phyloP scores from a whole-genome alignment of 371 early-diverging fungal genomes.

The Mucor circinelloides region DNA sequence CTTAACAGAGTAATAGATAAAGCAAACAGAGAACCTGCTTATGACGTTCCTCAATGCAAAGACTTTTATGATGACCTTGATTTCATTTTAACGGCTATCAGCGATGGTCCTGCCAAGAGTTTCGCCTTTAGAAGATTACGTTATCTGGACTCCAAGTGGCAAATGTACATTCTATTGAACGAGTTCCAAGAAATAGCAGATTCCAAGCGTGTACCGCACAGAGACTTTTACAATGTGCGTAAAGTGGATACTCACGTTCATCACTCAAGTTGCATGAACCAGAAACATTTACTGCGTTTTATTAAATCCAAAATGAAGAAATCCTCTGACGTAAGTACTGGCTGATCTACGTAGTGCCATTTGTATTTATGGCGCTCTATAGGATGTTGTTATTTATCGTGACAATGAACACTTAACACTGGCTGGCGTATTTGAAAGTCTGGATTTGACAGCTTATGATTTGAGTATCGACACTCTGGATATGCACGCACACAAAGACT shows the following conservation, averaged over 20 bases:
- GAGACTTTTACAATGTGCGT: constrained; percentile 98
- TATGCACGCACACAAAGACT: constrained; percentile 92
- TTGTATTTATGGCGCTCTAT: background rate
- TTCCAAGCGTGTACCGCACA: constrained; percentile 91
- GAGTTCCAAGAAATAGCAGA: constrained; percentile 97
- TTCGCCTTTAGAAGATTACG: constrained; percentile 93
- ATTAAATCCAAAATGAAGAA: constrained; percentile 96
- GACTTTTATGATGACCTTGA: constrained; percentile 93
- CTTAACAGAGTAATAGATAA: background rate
- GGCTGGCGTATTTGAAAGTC: constrained; percentile 86
- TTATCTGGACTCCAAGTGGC: constrained; percentile 94
- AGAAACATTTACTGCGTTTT: constrained; percentile 96
- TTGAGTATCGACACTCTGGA: constrained; percentile 96
- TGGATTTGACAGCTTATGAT: constrained; percentile 96
- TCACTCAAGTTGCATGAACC: constrained; percentile 97
- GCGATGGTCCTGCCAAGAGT: constrained; percentile 94
- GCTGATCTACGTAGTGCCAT: background rate
- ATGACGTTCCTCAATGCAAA: constrained; percentile 72
- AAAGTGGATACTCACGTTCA: constrained; percentile 99
- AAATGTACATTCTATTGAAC: constrained; percentile 89
- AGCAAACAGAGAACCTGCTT: constrained; percentile 25
- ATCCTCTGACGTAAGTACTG: constrained; percentile 63
- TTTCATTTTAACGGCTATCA: constrained; percentile 77
- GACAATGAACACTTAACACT: constrained; percentile 75
- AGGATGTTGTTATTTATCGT: constrained; percentile 78